phyloP scores from a whole-genome alignment of 2,329 filamentous ascomycete genomes.

The Calonectria naviculata region DNA sequence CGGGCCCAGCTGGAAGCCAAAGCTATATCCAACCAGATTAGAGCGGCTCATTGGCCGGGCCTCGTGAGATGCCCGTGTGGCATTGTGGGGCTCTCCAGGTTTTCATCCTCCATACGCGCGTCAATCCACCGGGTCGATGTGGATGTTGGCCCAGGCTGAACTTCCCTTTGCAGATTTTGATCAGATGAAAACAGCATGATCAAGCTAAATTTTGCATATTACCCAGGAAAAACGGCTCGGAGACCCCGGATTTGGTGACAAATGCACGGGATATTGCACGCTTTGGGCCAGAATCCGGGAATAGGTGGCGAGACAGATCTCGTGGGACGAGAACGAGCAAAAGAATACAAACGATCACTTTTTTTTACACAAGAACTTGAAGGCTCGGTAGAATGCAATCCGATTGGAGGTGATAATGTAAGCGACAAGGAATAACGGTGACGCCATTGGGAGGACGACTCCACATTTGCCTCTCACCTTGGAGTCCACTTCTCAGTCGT shows the following conservation, averaged over 20 bases:
- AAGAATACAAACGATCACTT: background rate
- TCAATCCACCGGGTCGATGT: background rate
- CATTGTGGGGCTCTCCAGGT: background rate
- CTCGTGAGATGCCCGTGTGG: background rate
- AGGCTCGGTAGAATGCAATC: background rate
- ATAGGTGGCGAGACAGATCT: background rate
- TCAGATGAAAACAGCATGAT: background rate
- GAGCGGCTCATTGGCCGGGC: background rate
- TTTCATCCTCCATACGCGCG: constrained; percentile 4
- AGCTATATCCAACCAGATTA: background rate
- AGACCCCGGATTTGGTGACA: background rate
- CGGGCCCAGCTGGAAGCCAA: background rate
- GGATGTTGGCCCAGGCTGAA: background rate
- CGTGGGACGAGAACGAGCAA: background rate
- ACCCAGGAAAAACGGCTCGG: background rate
- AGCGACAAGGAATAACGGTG: background rate
- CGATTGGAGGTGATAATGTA: background rate
- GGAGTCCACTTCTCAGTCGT: background rate
- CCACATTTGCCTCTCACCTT: background rate
- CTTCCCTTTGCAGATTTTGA: background rate
- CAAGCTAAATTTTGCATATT: background rate
- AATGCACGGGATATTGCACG: background rate
- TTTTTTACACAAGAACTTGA: background rate
- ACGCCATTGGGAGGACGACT: background rate
- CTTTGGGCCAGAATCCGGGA: accelerated